Evolutionary conservation across 2,329 filamentous ascomycete species (phyloP).

Genomic region (Cercospora sp.): DNA sequence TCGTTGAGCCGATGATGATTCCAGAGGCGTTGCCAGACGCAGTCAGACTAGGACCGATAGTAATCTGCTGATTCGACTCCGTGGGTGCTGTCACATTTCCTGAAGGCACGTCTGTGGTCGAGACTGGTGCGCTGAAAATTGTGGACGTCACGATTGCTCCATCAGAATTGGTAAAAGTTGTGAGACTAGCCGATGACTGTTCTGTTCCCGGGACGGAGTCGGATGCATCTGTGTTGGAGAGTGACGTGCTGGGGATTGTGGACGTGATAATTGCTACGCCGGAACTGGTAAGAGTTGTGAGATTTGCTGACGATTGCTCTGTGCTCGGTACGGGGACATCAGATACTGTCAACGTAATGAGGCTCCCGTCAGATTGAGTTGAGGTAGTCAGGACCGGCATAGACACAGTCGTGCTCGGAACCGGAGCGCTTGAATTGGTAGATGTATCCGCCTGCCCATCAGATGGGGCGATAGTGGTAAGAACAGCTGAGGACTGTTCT

Average conservation of each 20-base stretch:
- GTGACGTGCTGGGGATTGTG: background rate
- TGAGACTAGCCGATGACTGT: background rate
- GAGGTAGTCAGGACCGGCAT: background rate
- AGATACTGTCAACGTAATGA: background rate
- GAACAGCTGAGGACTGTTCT: background rate
- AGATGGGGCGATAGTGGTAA: background rate
- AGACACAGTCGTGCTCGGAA: background rate
- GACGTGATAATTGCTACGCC: background rate
- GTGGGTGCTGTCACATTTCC: background rate
- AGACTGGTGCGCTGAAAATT: background rate
- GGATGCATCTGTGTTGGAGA: background rate
- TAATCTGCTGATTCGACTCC: background rate
- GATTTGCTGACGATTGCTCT: background rate
- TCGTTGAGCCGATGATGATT: conserved; percentile 5
- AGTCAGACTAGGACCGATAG: background rate
- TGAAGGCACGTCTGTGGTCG: background rate
- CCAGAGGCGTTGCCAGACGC: conserved; percentile 4
- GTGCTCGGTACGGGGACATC: background rate
- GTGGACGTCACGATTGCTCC: background rate
- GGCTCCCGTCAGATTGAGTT: background rate
- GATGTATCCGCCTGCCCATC: background rate
- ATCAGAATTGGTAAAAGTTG: background rate
- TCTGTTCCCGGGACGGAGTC: background rate
- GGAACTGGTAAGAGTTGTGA: background rate
- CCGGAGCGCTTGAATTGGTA: background rate